These are phyloP conservation scores for Brassica rapa DNA, from an alignment of 345 rosid species.

Conservation along the genomic window DNA sequence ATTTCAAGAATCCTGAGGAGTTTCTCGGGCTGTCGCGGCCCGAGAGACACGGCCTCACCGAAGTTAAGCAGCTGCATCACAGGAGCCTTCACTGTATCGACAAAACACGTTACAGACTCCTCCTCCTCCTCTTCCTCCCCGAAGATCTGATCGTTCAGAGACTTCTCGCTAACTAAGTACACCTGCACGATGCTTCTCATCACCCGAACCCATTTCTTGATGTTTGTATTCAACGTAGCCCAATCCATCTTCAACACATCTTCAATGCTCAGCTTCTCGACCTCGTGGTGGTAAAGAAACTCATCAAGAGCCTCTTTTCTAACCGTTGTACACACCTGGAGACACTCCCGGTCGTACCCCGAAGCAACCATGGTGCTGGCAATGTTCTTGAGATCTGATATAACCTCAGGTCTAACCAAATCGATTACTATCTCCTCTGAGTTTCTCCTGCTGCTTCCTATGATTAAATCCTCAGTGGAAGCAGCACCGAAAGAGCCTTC, in stretches of 20 bases:
- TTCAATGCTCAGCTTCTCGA: conserved; percentile 83
- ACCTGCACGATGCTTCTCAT: conserved; percentile 64
- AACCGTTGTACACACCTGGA: conserved; percentile 60
- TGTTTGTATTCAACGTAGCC: conserved; percentile 66
- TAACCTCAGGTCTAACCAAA: conserved; percentile 63
- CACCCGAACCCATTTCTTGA: conserved; percentile 85
- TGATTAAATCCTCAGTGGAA: conserved; percentile 58
- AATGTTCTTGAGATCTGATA: conserved; percentile 70
- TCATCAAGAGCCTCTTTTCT: conserved; percentile 80
- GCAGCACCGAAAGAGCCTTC: conserved; percentile 64
- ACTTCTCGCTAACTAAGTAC: conserved; percentile 74
- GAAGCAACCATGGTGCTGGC: conserved; percentile 68
- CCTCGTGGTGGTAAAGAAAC: conserved; percentile 67
- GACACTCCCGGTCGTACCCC: conserved; percentile 71
- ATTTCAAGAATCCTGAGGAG: conserved; percentile 71
- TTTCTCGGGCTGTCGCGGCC: conserved; percentile 77
- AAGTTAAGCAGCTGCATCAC: conserved; percentile 78
- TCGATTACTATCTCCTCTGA: conserved; percentile 58
- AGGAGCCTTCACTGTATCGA: conserved; percentile 74
- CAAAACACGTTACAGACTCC: conserved; percentile 51
- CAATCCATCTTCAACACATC: conserved; percentile 87
- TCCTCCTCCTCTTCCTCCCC: conserved; percentile 47
- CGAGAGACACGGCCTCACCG: conserved; percentile 80
- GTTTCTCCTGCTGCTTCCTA: conserved; percentile 60
- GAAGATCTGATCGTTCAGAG: conserved; percentile 64